Evolutionary conservation across 2,329 filamentous ascomycete species (phyloP).

Genomic region (Diaporthe sp.): DNA sequence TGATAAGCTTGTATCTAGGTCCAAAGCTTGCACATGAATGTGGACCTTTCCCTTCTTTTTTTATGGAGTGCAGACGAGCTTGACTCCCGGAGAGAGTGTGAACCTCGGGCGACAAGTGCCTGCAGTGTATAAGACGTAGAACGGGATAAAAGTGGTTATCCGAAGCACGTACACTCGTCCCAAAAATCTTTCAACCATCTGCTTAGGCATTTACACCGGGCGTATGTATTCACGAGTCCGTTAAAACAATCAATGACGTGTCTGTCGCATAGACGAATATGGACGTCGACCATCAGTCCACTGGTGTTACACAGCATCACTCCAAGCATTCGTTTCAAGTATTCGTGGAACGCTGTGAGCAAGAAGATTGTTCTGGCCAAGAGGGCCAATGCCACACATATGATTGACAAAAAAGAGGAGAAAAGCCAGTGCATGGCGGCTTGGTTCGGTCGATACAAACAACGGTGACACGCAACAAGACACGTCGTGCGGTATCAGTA

Average conservation of each 20-base stretch:
- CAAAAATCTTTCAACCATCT: neutral
- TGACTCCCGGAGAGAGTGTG: neutral
- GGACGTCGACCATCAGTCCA: neutral
- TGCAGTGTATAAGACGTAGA: neutral
- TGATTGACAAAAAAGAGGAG: neutral
- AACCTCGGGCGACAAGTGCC: neutral
- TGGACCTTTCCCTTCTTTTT: neutral
- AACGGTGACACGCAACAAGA: slow-evolving; percentile 13
- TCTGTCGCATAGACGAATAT: neutral
- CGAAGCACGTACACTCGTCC: neutral
- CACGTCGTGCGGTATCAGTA: slow-evolving; percentile 5
- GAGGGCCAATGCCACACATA: neutral
- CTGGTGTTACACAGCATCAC: neutral
- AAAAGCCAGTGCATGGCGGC: neutral
- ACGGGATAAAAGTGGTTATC: neutral
- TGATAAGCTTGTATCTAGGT: slow-evolving; percentile 9
- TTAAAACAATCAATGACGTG: neutral
- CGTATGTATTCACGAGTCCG: neutral
- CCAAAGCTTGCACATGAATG: neutral
- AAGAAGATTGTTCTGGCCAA: neutral
- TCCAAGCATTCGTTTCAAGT: neutral
- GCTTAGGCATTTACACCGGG: neutral
- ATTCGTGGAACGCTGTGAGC: neutral
- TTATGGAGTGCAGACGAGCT: neutral
- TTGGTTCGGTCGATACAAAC: slow-evolving; percentile 20